Base-by-base conservation (phyloP, 2,329 filamentous ascomycete genomes). In the Nothopassalora personata region DNA sequence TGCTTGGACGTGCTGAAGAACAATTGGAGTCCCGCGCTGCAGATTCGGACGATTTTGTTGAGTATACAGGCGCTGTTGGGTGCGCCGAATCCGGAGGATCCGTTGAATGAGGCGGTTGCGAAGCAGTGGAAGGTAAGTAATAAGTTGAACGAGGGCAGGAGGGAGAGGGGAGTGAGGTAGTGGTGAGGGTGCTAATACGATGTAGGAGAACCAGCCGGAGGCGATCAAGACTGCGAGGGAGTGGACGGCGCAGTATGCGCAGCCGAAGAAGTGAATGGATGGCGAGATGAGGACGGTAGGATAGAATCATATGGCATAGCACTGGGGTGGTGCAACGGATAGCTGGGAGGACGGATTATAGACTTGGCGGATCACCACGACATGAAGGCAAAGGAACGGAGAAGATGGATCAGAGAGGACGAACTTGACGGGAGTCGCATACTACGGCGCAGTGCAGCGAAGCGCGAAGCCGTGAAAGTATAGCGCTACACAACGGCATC, bases 1-100 rank as follows among this genome's bases (percentile, higher is more conserved):
- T 99, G 95, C 73, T 80, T 99, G 53, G 94, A 99, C 73, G 94
- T 99, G 34, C 79, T 99, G 59, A 99, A 99, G 81, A 96, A 94
- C 75, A 99, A 99, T 82, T 99, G 94, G 94, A 97, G 93, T 23
- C 94, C 94, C 5, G 94, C 95, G 13, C 84, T 99, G 33, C 94
- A 99, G 77, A 99, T 99, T 73, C 88, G 94, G 64, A 99, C 94
- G 6, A 99, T 99, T 67, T 85, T 99, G n/a, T 86, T 99, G 56
- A 97, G 93, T 9, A 99, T 99, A 73, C 95, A 99, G 76, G 94
- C 94, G 53, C 83, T 99, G 27, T 86, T 99, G 13, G 94, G 94
- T 48, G 93, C 94, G 5, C 94, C 94, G 13, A 99, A 99, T 76
- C 94, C 95, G 31, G 94, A 99, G 71, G 94, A 99, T 72, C 95